Base-by-base conservation (phyloP, 495 filamentous ascomycete species). In the Xylaria flabelliformis region DNA sequence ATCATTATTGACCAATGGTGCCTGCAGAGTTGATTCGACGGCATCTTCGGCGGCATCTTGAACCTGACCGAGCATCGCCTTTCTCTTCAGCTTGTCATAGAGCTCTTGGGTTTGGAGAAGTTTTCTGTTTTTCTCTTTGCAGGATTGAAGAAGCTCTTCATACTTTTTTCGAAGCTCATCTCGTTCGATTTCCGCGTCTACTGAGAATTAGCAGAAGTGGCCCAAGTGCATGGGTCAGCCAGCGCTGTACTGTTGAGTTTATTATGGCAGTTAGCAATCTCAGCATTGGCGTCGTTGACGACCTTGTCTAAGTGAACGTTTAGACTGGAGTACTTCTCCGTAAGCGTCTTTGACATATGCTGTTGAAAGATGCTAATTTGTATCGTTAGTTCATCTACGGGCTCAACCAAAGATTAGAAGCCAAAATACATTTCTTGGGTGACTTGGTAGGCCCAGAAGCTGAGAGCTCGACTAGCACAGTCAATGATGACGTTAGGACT, bases 371-470 rank as follows among this genome's bases (percentile, higher is more conserved):
- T 85, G 59, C 94, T 97, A 21, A 7, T 17, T 29, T 15, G 17
- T 13, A 70, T 59, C 73, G 66, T 75, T 55, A 71, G 73, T n/a
- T 19, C 9, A 7, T 67, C 24, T 63, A 24, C 1, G 39, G 10
- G 71, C 68, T 8, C 0, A 19, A 21, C 34, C 62, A 1, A 7
- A 10, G n/a, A 17, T 6, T 8, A 9, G 53, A 34, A 4, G 13
- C 6, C 15, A 75, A 85, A 50, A 55, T 42, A 97, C 94, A 98
- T 94, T 82, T 98, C 93, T 76, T 97, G 94, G 7, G 90, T 91
- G 17, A 93, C 90, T 75, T 98, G 96, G 79, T 97, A 98, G 46
- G 90, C 89, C 92, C 94, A 99, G 77, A 98, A 98, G 19, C 86
- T 89, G 67, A 98, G 80, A 5, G 91, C 96, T 69, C 93, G 87